phyloP scores from a whole-genome alignment of 75 land plant genomes.

The Ceratopteris richardii region DNA sequence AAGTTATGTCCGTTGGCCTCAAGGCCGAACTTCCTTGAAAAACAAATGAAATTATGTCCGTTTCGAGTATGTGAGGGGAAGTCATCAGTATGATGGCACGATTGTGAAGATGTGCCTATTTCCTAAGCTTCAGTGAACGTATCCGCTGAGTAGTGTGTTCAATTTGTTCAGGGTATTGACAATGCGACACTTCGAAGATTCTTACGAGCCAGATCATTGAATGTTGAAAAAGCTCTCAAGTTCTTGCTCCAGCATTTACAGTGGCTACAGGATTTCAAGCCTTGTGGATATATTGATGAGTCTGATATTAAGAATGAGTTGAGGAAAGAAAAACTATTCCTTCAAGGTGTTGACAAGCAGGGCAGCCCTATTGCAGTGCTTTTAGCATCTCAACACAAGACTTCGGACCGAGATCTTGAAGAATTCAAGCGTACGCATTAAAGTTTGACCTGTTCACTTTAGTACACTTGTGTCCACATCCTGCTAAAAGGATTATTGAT shows the following conservation, averaged over 20 bases:
- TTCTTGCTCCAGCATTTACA: conserved; percentile 42
- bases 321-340: conserved; percentile 46
- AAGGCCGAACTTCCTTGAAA: too few species aligned
- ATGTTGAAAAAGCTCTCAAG: conserved; percentile 51
- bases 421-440: conserved; percentile 60
- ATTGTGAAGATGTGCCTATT: too few species aligned
- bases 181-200: conserved; percentile 65
- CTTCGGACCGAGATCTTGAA: conserved; percentile 36
- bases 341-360: conserved; percentile 70
- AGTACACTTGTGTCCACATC: background rate
- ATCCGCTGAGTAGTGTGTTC: too few species aligned
- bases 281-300: conserved; percentile 49
- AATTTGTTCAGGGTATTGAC: conserved; percentile 40
- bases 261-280: conserved; percentile 53
- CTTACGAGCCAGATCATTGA: conserved; percentile 63
- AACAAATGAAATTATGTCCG: too few species aligned
- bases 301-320: conserved; percentile 46
- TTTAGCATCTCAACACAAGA: conserved; percentile 40
- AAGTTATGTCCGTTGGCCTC: too few species aligned
- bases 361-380: conserved; percentile 49
- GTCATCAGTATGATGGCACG: too few species aligned
- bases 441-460: background rate
- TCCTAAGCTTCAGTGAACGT: too few species aligned
- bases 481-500: background rate
- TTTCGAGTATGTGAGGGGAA: too few species aligned